These are phyloP conservation scores for Colletotrichum godetiae DNA, from an alignment of 2,329 filamentous ascomycete species.

Conservation along the genomic window DNA sequence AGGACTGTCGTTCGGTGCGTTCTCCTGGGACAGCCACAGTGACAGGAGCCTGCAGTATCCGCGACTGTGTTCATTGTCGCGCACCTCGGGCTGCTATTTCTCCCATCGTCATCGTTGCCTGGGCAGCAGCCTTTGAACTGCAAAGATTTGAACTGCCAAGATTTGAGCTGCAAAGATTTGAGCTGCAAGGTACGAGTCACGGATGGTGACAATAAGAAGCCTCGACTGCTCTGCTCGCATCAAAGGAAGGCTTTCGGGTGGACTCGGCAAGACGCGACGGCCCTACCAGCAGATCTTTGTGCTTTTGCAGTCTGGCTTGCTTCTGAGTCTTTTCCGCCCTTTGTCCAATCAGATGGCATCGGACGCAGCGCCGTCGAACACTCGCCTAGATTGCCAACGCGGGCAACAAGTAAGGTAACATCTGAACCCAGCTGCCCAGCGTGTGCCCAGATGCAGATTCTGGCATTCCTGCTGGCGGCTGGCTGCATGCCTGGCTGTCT, in stretches of 20 bases:
- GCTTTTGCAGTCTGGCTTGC: neutral
- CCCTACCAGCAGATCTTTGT: neutral
- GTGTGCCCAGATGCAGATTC: neutral
- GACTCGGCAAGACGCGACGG: neutral
- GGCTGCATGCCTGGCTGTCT: neutral
- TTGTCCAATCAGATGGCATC: neutral
- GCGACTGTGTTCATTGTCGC: neutral
- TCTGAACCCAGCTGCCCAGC: too few species aligned
- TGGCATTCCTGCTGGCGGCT: neutral
- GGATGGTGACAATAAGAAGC: neutral
- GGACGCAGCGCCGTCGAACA: neutral
- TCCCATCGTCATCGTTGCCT: neutral
- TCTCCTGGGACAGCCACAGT: neutral
- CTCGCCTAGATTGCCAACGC: neutral
- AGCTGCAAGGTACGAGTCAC: neutral
- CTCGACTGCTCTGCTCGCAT: neutral
- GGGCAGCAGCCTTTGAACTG: neutral
- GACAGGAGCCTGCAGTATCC: neutral
- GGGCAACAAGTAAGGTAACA: too few species aligned
- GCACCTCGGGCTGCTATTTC: neutral
- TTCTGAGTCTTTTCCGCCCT: neutral
- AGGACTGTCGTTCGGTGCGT: neutral
- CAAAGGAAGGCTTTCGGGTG: neutral
- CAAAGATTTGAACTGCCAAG: neutral
- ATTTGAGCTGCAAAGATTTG: neutral